These are phyloP conservation scores for Plasmodium blacklocki DNA, from an alignment of 169 alveolate genomes.

Conservation along the genomic window DNA sequence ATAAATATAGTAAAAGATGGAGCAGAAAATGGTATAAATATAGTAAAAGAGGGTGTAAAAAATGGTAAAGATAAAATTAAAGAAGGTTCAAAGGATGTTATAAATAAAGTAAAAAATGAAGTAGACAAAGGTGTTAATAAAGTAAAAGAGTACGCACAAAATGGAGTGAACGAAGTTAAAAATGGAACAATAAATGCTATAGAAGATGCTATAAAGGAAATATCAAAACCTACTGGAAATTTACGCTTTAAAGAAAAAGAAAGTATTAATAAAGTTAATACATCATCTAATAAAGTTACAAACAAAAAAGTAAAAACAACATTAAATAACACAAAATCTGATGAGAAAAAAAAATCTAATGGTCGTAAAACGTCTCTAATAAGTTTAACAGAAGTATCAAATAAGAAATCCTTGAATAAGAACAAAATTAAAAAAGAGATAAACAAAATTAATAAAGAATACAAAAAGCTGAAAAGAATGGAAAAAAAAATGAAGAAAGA, in stretches of 20 bases:
- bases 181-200: slow-evolving; percentile 12
- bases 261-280: slow-evolving; percentile 6
- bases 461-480: slow-evolving; percentile 57
- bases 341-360: slow-evolving; percentile 10
- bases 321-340: slow-evolving; percentile 9
- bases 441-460: slow-evolving; percentile 64
- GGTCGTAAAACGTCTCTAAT: slow-evolving; percentile 12
- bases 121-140: background rate
- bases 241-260: slow-evolving; percentile 5
- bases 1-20: background rate
- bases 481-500: slow-evolving; percentile 57
- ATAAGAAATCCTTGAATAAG: slow-evolving; percentile 33
- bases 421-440: slow-evolving; percentile 44
- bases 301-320: slow-evolving; percentile 5
- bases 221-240: background rate
- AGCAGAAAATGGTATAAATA: background rate
- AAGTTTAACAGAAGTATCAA: slow-evolving; percentile 31
- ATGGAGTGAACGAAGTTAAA: background rate
- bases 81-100: background rate
- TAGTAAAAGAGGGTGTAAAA: background rate
- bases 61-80: background rate
- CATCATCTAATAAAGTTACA: slow-evolving; percentile 3
- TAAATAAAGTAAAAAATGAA: slow-evolving; percentile 1
- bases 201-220: slow-evolving; percentile 16
- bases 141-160: background rate